Conservation (phyloP, 2,329 filamentous ascomycete genomes). For the Diaporthe amygdali region DNA sequence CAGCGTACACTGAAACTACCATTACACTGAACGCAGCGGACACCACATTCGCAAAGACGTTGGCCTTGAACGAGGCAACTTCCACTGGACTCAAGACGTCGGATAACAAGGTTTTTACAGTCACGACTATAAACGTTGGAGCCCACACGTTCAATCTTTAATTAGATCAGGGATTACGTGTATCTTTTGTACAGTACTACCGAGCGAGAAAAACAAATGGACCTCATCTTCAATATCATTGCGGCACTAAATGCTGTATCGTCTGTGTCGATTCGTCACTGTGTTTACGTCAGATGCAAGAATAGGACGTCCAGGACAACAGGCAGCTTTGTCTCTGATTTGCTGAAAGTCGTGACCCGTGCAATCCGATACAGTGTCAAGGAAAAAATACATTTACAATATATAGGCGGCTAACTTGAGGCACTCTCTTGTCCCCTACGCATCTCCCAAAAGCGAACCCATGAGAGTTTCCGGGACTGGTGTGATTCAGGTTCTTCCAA, state of each 20-base stretch:
- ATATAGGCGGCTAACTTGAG: neutral
- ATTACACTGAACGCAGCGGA: neutral
- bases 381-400: neutral
- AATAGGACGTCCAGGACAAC: neutral
- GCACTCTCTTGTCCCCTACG: neutral
- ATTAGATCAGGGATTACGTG: neutral
- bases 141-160: slow-evolving; percentile 1
- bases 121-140: neutral
- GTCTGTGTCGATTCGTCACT: neutral
- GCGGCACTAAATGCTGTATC: too few relatives aligned
- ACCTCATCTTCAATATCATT: neutral
- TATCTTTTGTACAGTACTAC: too few relatives aligned
- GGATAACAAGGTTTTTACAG: neutral
- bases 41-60: neutral
- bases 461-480: neutral
- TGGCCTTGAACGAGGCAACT: slow-evolving; percentile 2
- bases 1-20: slow-evolving; percentile 1
- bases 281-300: neutral
- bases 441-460: neutral
- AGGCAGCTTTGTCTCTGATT: too few relatives aligned
- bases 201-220: neutral
- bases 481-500: neutral
- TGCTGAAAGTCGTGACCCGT: neutral
- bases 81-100: neutral
- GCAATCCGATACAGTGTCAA: neutral